phyloP scores from a whole-genome alignment of 345 rosid species.

The Eucalyptus albens region DNA sequence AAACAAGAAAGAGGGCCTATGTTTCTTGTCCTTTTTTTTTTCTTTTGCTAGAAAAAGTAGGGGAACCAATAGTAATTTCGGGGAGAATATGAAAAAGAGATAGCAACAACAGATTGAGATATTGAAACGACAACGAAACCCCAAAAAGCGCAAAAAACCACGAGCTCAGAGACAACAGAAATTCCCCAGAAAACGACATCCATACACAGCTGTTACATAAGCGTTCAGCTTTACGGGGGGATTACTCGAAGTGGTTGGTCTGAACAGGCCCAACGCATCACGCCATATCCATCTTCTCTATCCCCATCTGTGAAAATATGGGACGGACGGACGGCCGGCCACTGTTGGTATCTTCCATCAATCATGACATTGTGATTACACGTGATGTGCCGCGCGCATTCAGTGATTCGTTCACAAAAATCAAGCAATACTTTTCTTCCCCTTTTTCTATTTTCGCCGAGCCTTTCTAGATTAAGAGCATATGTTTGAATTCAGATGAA shows the following conservation, averaged over 20 bases:
- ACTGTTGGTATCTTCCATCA: neutral
- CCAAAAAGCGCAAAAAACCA: slow-evolving; percentile 7
- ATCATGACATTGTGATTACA: neutral
- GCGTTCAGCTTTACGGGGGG: neutral
- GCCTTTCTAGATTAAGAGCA: neutral
- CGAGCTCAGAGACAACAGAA: neutral
- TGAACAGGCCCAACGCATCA: slow-evolving; percentile 15
- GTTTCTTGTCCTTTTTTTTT: neutral
- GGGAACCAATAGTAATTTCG: neutral
- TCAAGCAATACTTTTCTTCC: neutral
- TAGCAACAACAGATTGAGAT: neutral
- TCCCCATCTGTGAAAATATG: neutral
- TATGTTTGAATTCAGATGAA: neutral
- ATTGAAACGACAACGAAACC: neutral
- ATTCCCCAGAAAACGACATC: slow-evolving; percentile 9
- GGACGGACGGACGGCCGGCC: neutral
- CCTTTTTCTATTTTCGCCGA: neutral
- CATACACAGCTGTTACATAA: neutral
- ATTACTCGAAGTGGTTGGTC: neutral
- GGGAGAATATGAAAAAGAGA: neutral
- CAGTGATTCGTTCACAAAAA: neutral
- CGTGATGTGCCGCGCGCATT: neutral
- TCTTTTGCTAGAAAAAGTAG: neutral
- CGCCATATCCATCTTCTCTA: slow-evolving; percentile 2
- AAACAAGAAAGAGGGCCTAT: neutral